phyloP scores from a whole-genome alignment of 2,329 filamentous ascomycete species.

The Stenocarpella maydis region DNA sequence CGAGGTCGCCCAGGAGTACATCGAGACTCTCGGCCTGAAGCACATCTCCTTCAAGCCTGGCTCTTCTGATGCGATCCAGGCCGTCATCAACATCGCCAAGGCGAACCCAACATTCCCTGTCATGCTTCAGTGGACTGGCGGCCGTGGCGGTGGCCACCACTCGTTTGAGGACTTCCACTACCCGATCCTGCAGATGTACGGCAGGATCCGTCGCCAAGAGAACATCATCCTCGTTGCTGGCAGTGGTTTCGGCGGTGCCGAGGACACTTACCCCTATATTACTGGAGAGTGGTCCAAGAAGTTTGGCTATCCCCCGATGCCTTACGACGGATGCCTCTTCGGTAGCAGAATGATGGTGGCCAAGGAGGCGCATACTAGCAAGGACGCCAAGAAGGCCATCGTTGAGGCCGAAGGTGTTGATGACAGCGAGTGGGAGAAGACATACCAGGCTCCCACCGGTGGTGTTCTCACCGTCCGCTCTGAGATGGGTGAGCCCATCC shows the following conservation, averaged over 20 bases:
- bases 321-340: constrained; percentile 90
- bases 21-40: constrained; percentile 89
- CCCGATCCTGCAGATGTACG: constrained; percentile 90
- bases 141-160: constrained; percentile 92
- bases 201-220: constrained; percentile 81
- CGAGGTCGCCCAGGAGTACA: constrained; percentile 92
- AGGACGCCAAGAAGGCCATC: constrained; percentile 88
- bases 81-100: constrained; percentile 91
- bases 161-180: constrained; percentile 96
- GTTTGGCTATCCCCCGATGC: constrained; percentile 91
- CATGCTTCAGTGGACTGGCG: constrained; percentile 93
- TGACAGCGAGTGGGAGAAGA: constrained; percentile 88
- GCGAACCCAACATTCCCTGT: constrained; percentile 95
- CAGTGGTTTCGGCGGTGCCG: constrained; percentile 88
- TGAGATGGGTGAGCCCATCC: constrained; percentile 99
- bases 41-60: constrained; percentile 96
- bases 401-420: constrained; percentile 84
- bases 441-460: constrained; percentile 89
- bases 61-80: constrained; percentile 85
- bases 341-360: constrained; percentile 95
- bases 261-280: constrained; percentile 92
- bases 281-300: constrained; percentile 88
- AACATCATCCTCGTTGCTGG: constrained; percentile 92
- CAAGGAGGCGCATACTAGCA: constrained; percentile 89
- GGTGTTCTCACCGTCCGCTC: constrained; percentile 96